Evolutionary conservation across 495 filamentous ascomycete species (phyloP).

Genomic region (Hypoxylon perforatum): DNA sequence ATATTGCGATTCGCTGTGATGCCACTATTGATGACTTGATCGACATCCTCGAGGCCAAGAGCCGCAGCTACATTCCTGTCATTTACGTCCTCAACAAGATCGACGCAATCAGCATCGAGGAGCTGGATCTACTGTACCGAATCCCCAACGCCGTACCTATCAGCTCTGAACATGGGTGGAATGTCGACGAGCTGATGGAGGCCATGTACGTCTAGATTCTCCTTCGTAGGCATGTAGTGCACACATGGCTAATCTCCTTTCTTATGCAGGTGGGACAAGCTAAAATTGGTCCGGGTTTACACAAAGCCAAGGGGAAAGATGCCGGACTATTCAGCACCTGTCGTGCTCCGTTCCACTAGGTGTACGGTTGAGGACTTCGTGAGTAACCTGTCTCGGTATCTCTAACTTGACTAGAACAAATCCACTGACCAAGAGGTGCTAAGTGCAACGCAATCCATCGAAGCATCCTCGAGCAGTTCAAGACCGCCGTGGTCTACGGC

Average conservation of each 20-base stretch:
- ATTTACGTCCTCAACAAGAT: constrained; percentile 99
- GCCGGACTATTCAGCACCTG: constrained; percentile 91
- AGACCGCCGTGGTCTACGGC: constrained; percentile 93
- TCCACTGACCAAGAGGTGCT: constrained; percentile 43
- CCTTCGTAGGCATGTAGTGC: constrained; percentile 21
- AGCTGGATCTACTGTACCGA: constrained; percentile 93
- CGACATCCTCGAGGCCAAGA: constrained; percentile 95
- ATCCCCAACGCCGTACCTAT: constrained; percentile 98
- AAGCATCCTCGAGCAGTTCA: constrained; percentile 95
- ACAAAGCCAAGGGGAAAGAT: constrained; percentile 97
- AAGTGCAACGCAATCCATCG: constrained; percentile 98
- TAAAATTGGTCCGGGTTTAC: constrained; percentile 90
- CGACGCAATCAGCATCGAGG: constrained; percentile 96
- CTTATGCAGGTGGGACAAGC: constrained; percentile 81
- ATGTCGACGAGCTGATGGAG: constrained; percentile 95
- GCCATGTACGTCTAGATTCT: constrained; percentile 71
- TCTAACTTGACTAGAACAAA: constrained; percentile 23
- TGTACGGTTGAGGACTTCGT: constrained; percentile 98
- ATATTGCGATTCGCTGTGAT: constrained; percentile 98
- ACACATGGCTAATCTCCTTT: constrained; percentile 44
- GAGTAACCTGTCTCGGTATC: constrained; percentile 56
- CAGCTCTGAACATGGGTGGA: constrained; percentile 98
- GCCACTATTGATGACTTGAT: constrained; percentile 87
- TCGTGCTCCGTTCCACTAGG: constrained; percentile 82
- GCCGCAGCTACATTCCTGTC: constrained; percentile 94